Base-by-base conservation (phyloP, 805 yeast genomes). In the Sungouiozyma ichnusensis region DNA sequence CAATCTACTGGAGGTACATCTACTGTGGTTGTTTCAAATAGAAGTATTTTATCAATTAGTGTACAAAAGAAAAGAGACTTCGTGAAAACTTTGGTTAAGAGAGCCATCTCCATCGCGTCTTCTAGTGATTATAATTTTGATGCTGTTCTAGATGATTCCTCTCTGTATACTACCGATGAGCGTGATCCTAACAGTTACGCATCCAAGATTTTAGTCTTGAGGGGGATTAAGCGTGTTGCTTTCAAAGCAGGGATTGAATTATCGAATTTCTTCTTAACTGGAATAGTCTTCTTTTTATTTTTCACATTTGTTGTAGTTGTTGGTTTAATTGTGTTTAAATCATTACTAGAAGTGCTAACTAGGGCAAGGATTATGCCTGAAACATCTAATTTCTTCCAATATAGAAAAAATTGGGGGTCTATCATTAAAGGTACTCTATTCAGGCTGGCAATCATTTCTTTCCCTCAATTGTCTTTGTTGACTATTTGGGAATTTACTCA, bases 191-290 rank as follows among this genome's bases (percentile, higher is more conserved):
- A 72, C 34, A 63, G 72, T 34, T 62, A 81, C 38, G 64, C 81
- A 2, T 66, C 81, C 4, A 83, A 81, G 54, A 85, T 86, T 35
- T 69, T 92, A 53, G 79, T 90, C 33, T 66, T 92, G 41, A 76
- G 95, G 58, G 98, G 98, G 51, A 81, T 92, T 46, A 85, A 86
- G 62, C 79, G 98, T 66, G 96, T 90, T 5, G 79, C 96, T 0
- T 92, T 69, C 59, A 64, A 81, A 52, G 85, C 95, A 9, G 74
- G 75, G 16, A 88, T 92, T 51, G 98, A 92, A 64, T 72, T 90
- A 50, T 81, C 96, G 18, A 79, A 77, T 56, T 63, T 92, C 44
- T 92, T 87, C 63, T 69, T 88, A 66, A 92, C 98, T 0, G 85
- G 88, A 42, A 76, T 86, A 35, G 81, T 82, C 8, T 85, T 88